Evolutionary conservation across 202 grass and related monocot species (phyloP).

Genomic region (Elaeis oleifera): DNA sequence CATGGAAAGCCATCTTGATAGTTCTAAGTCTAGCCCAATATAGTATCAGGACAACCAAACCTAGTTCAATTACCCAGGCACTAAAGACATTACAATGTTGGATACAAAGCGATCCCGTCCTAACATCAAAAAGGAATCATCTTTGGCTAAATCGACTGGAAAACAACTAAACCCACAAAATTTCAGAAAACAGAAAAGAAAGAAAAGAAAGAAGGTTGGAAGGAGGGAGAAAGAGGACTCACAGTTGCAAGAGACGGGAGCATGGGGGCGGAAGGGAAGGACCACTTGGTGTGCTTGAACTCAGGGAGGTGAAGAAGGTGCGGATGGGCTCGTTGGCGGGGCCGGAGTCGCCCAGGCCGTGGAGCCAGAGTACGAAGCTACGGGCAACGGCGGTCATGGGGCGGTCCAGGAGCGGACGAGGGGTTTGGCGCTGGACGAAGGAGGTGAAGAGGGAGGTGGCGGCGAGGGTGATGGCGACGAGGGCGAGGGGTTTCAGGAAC

Average conservation of each 20-base stretch:
- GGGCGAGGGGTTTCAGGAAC: conserved; percentile 1
- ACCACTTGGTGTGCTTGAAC: conserved; percentile 74
- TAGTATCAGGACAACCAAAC: no score
- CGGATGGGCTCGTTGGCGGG: conserved; percentile 83
- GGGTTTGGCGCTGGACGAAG: conserved; percentile 25
- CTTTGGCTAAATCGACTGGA: no score
- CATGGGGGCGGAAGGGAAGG: conserved; percentile 57
- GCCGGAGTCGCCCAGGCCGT: conserved; percentile 88
- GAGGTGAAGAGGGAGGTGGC: conserved; percentile 33
- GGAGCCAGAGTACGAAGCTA: conserved; percentile 83
- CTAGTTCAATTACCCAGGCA: no score
- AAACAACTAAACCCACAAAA: no score
- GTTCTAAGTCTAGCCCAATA: no score
- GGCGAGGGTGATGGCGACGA: conserved; percentile 40
- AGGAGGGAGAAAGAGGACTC: background rate
- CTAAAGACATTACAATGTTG: no score
- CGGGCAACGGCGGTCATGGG: conserved; percentile 19
- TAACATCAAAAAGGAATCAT: no score
- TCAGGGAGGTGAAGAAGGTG: conserved; percentile 59
- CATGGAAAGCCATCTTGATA: no score
- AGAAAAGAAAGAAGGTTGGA: background rate
- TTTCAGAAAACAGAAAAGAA: background rate
- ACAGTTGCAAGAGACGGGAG: conserved; percentile 78
- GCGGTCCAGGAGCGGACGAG: background rate
- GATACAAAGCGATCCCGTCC: no score